These are phyloP conservation scores for Trichoderma atrobrunneum DNA, from an alignment of 2,329 filamentous ascomycete species.

Conservation along the genomic window DNA sequence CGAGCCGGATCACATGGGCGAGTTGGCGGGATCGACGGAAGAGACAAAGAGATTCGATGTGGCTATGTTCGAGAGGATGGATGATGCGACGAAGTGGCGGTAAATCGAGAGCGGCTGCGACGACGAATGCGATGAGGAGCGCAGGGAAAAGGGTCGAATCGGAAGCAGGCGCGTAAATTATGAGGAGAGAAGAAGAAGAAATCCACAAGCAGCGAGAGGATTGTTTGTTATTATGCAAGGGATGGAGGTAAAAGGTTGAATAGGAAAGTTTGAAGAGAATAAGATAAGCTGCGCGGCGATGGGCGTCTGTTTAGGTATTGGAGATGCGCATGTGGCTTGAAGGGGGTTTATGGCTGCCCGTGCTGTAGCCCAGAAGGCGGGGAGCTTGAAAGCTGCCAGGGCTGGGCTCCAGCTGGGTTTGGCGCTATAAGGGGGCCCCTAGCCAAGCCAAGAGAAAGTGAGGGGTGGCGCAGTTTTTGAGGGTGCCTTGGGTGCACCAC, in stretches of 20 bases:
- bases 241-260: neutral
- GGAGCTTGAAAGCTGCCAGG: neutral
- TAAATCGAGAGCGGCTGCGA: neutral
- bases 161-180: neutral
- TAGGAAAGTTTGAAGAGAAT: conserved; percentile 4
- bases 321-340: conserved; percentile 11
- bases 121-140: neutral
- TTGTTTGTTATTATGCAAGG: neutral
- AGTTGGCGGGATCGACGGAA: conserved; percentile 5
- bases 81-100: conserved; percentile 12
- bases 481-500: neutral
- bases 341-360: neutral
- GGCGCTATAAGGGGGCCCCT: conserved; percentile 5
- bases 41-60: neutral
- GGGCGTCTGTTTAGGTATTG: neutral
- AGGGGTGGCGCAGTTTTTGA: neutral
- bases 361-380: neutral
- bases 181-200: neutral
- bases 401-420: neutral
- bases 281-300: neutral
- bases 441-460: neutral
- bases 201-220: neutral
- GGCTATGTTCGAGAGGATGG: neutral
- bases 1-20: conserved; percentile 15
- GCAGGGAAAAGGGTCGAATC: neutral